Conservation (phyloP, 768 basidiomycete genomes). For the Ramaria rubella region DNA sequence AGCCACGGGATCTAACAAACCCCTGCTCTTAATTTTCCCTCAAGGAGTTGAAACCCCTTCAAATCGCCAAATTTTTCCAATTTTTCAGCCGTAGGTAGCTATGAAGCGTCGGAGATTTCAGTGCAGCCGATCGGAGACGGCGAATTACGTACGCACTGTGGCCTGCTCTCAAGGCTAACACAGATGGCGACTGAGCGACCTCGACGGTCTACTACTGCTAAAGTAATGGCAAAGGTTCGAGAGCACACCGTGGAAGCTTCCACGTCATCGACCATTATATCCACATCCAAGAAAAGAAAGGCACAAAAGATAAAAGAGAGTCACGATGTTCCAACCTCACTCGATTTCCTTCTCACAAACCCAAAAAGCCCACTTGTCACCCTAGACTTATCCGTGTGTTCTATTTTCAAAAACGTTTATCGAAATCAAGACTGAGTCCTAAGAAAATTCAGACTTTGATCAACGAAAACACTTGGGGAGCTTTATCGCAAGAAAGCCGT, state of each 20-base stretch:
- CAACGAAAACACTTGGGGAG: slow-evolving; percentile 39
- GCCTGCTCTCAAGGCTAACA: too few species aligned
- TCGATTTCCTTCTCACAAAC: slow-evolving; percentile 35
- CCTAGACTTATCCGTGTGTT: slow-evolving; percentile 42
- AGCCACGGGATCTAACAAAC: too few species aligned
- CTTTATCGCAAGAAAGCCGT: slow-evolving; percentile 39
- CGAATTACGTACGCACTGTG: too few species aligned
- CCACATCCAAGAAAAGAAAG: background rate
- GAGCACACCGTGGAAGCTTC: background rate
- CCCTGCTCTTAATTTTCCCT: too few species aligned
- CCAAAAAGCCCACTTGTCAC: slow-evolving; percentile 43
- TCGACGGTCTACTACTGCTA: background rate
- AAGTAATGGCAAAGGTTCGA: background rate
- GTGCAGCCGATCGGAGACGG: too few species aligned
- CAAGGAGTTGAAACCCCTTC: too few species aligned
- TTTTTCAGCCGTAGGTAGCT: too few species aligned
- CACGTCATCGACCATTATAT: background rate
- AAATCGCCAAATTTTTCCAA: too few species aligned
- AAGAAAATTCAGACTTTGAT: slow-evolving; percentile 40
- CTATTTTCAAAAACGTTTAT: background rate
- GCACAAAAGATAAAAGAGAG: background rate
- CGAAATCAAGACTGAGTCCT: too few species aligned
- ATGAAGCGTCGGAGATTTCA: too few species aligned
- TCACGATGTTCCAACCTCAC: background rate
- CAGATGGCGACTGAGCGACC: background rate